Percentiles rank a stretch among this genome's conserved stretches.
Evolutionary conservation across 2,329 filamentous ascomycete genomes (phyloP).

Genomic region (Ascochyta rabiei): DNA sequence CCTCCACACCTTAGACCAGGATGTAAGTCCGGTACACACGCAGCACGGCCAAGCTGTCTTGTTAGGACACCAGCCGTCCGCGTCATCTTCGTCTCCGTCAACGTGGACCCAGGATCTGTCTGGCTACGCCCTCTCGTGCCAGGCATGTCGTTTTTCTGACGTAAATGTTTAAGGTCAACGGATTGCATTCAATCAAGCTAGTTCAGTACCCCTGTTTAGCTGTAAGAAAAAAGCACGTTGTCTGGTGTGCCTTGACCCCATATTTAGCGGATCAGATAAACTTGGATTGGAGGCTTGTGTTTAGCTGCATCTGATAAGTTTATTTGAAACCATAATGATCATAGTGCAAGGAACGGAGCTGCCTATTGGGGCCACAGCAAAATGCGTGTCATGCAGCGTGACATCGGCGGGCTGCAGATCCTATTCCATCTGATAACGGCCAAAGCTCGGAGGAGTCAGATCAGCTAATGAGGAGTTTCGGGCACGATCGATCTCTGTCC

Average conservation of each 20-base stretch:
- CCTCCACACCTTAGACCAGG: slow-evolving; percentile 22
- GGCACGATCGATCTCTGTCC: background rate
- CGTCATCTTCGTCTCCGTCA: slow-evolving; percentile 26
- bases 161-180: slow-evolving; percentile 20
- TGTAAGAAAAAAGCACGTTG: slow-evolving; percentile 23
- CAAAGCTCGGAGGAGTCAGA: slow-evolving; percentile 31
- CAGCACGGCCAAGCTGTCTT: slow-evolving; percentile 13
- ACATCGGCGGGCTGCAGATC: slow-evolving; percentile 28
- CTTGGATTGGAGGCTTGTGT: slow-evolving; percentile 18
- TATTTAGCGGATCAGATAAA: slow-evolving; percentile 42
- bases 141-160: slow-evolving; percentile 16
- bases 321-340: slow-evolving; percentile 16
- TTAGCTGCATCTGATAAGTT: slow-evolving; percentile 44
- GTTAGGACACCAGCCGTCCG: slow-evolving; percentile 21
- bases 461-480: background rate
- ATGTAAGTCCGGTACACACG: slow-evolving; percentile 12
- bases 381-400: slow-evolving; percentile 28
- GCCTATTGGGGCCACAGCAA: slow-evolving; percentile 21
- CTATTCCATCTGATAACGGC: slow-evolving; percentile 41
- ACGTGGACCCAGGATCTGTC: slow-evolving; percentile 12
- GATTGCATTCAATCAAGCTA: background rate
- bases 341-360: slow-evolving; percentile 25
- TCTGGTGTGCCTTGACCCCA: slow-evolving; percentile 19
- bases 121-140: slow-evolving; percentile 2
- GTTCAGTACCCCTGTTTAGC: slow-evolving; percentile 28